Evolutionary conservation across 306 rosid species (phyloP).

Genomic region (Dalbergia oliveri): DNA sequence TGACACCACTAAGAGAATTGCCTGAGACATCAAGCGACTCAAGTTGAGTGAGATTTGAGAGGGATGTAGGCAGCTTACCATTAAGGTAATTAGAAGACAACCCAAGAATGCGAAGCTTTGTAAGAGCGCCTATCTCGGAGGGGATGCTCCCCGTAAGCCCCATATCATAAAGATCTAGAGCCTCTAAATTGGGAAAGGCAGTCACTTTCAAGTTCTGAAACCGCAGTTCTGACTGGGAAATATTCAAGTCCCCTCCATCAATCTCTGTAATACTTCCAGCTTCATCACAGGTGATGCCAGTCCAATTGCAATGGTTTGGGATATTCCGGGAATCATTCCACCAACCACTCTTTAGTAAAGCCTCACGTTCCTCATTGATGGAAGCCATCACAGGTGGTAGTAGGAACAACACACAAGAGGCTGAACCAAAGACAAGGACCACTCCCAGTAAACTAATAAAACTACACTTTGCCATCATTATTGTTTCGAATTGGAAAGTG

Average conservation of each 20-base stretch:
- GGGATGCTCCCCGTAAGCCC: neutral
- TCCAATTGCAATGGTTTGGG: constrained; percentile 2
- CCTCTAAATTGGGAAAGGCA: neutral
- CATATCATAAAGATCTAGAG: no score
- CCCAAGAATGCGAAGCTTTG: no score
- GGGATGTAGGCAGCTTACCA: neutral
- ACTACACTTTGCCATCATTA: neutral
- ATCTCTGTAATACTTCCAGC: constrained; percentile 9
- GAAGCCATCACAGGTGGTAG: neutral
- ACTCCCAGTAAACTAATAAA: neutral
- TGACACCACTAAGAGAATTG: neutral
- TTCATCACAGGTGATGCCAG: constrained; percentile 4
- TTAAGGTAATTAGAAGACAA: no score
- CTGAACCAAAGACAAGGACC: neutral
- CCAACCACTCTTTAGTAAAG: constrained; percentile 20
- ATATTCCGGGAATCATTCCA: neutral
- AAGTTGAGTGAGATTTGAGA: neutral
- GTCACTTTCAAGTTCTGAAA: neutral
- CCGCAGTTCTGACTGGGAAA: neutral
- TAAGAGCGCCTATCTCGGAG: no score
- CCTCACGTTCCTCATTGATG: neutral
- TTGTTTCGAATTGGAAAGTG: no score
- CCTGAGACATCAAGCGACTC: neutral
- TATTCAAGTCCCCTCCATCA: neutral
- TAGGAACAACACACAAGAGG: neutral